Evolutionary conservation across 805 yeast species (phyloP).

Genomic region (Hermanozyma aechmeae): DNA sequence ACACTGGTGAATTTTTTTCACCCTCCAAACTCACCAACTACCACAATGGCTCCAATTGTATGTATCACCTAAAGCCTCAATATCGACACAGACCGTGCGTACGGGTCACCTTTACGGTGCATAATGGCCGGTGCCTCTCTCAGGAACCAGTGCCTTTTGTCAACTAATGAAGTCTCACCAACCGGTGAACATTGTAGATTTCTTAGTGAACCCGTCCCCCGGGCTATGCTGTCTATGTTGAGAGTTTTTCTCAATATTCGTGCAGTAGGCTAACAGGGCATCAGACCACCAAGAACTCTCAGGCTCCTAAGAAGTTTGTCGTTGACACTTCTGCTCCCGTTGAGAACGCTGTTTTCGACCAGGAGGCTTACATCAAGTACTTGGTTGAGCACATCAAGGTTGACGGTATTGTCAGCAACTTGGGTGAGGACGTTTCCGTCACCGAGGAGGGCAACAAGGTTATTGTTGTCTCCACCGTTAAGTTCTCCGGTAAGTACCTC

Average conservation of each 20-base stretch:
- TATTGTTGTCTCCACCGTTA: conserved; percentile 82
- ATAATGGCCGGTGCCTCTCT: too few species aligned
- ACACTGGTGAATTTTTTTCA: too few species aligned
- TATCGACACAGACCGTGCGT: too few species aligned
- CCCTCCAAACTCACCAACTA: conserved; percentile 2
- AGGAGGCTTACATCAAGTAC: conserved; percentile 95
- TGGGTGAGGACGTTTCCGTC: conserved; percentile 89
- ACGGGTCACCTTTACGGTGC: too few species aligned
- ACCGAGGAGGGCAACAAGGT: conserved; percentile 80
- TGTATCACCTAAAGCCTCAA: conserved; percentile 40
- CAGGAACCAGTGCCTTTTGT: too few species aligned
- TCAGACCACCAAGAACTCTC: conserved; percentile 63
- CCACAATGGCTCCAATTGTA: conserved; percentile 88
- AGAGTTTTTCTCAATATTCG: conserved; percentile 22
- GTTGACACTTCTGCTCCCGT: conserved; percentile 97
- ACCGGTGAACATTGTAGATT: not conserved
- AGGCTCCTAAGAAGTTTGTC: conserved; percentile 79
- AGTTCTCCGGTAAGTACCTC: conserved; percentile 99
- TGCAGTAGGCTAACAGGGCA: conserved; percentile 69
- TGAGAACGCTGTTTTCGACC: conserved; percentile 96
- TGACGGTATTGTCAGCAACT: conserved; percentile 93
- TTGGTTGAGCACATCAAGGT: conserved; percentile 98
- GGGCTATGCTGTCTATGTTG: conserved; percentile 42
- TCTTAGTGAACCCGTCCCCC: conserved; percentile 41
- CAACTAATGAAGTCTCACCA: not conserved